Conservation (phyloP, 129 eudicot genomes). For the Lonicera japonica region DNA sequence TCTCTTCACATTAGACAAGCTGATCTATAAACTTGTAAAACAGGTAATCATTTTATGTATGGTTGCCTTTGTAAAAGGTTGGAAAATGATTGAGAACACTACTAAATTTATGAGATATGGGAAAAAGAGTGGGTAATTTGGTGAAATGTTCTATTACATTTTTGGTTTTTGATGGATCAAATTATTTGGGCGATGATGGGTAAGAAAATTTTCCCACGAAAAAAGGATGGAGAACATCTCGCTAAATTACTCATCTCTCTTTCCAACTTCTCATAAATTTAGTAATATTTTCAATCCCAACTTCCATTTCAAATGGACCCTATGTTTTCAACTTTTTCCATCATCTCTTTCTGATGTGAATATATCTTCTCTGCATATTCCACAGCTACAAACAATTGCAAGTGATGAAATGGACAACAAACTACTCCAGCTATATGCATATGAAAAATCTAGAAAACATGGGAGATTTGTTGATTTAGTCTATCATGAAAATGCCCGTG, state of each 20-base stretch:
- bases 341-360: conserved; percentile 6
- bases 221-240: too few relatives aligned
- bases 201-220: too few relatives aligned
- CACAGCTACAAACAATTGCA: conserved; percentile 71
- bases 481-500: conserved; percentile 75
- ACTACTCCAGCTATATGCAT: conserved; percentile 74
- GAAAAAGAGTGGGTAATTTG: too few relatives aligned
- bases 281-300: neutral
- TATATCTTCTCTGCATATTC: conserved; percentile 10
- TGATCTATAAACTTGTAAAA: conserved; percentile 76
- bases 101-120: too few relatives aligned
- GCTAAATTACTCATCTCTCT: too few relatives aligned
- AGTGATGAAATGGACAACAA: conserved; percentile 70
- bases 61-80: too few relatives aligned
- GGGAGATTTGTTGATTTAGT: conserved; percentile 51
- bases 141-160: too few relatives aligned
- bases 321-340: neutral
- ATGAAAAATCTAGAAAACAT: conserved; percentile 63
- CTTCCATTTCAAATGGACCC: too few relatives aligned
- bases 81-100: too few relatives aligned
- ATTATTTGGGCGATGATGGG: too few relatives aligned
- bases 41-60: conserved; percentile 40
- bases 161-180: too few relatives aligned
- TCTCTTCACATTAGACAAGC: conserved; percentile 90
- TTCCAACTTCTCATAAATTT: too few relatives aligned